phyloP scores from a whole-genome alignment of 345 rosid genomes.

The Jatropha curcas region DNA sequence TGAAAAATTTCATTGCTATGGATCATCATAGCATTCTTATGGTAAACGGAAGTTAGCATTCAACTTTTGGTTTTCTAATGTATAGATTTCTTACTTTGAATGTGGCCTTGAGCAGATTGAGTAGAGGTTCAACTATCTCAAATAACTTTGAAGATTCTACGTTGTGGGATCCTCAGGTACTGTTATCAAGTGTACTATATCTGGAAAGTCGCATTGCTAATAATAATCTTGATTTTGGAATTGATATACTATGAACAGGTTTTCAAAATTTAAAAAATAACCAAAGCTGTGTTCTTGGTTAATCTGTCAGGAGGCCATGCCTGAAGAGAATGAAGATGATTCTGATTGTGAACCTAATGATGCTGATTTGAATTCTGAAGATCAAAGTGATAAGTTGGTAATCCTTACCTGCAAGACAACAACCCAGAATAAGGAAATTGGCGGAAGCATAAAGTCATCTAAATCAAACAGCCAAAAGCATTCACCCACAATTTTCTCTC shows the following conservation, averaged over 20 bases:
- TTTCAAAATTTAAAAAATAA: slow-evolving; percentile 8
- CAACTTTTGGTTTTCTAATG: background rate
- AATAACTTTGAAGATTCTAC: slow-evolving; percentile 36
- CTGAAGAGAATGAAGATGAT: slow-evolving; percentile 33
- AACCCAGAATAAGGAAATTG: slow-evolving; percentile 17
- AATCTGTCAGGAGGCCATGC: slow-evolving; percentile 34
- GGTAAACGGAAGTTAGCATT: background rate
- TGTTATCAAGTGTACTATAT: slow-evolving; percentile 2
- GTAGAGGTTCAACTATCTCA: slow-evolving; percentile 22
- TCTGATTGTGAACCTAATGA: slow-evolving; percentile 36
- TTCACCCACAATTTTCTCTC: slow-evolving; percentile 36
- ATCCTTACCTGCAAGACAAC: slow-evolving; percentile 26
- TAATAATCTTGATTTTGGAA: background rate
- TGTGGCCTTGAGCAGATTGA: slow-evolving; percentile 36
- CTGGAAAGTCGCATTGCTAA: background rate
- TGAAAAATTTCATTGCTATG: background rate
- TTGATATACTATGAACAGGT: background rate
- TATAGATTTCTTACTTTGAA: slow-evolving; percentile 1
- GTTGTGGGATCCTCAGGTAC: slow-evolving; percentile 41
- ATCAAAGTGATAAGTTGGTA: slow-evolving; percentile 9
- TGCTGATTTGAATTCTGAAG: slow-evolving; percentile 32
- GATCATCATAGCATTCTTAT: background rate
- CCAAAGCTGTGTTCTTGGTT: slow-evolving; percentile 5
- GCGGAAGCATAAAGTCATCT: slow-evolving; percentile 9
- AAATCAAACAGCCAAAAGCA: slow-evolving; percentile 21